Evolutionary conservation across 129 eudicot genomes (phyloP).

Genomic region (Sambucus nigra): DNA sequence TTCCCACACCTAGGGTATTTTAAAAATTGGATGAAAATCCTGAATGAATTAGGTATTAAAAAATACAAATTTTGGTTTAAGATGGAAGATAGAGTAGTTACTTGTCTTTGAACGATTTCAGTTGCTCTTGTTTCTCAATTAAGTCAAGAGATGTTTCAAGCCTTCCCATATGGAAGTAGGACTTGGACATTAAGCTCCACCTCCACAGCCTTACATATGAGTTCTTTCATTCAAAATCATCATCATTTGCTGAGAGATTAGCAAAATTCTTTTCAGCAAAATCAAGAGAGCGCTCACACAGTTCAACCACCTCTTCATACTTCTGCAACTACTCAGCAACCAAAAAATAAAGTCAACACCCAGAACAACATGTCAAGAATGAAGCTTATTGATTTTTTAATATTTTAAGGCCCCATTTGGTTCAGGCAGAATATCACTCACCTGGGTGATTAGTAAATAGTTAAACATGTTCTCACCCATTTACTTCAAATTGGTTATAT

Average conservation of each 20-base stretch:
- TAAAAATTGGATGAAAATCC: background rate
- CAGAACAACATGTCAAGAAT: constrained; percentile 7
- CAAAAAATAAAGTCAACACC: constrained; percentile 10
- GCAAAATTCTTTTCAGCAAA: constrained; percentile 63
- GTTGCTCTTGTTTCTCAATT: constrained; percentile 45
- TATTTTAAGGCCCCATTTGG: too few relatives aligned
- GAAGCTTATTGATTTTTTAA: too few relatives aligned
- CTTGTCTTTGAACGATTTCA: constrained; percentile 25
- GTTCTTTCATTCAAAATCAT: constrained; percentile 17
- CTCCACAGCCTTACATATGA: constrained; percentile 52
- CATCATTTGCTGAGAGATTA: constrained; percentile 15
- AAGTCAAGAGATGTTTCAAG: constrained; percentile 71
- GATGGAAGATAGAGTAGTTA: constrained; percentile 19
- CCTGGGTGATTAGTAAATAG: too few relatives aligned
- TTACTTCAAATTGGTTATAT: too few relatives aligned
- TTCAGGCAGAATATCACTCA: too few relatives aligned
- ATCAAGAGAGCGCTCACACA: constrained; percentile 71
- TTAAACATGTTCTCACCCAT: too few relatives aligned
- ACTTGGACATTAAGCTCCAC: constrained; percentile 53
- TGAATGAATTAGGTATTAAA: too few relatives aligned
- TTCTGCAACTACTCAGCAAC: constrained; percentile 45
- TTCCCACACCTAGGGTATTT: too few relatives aligned
- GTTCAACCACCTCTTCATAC: constrained; percentile 66
- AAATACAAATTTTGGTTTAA: background rate
- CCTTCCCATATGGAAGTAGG: constrained; percentile 67